Conservation (phyloP, 169 alveolate species). For the Cyclospora cayetanensis region DNA sequence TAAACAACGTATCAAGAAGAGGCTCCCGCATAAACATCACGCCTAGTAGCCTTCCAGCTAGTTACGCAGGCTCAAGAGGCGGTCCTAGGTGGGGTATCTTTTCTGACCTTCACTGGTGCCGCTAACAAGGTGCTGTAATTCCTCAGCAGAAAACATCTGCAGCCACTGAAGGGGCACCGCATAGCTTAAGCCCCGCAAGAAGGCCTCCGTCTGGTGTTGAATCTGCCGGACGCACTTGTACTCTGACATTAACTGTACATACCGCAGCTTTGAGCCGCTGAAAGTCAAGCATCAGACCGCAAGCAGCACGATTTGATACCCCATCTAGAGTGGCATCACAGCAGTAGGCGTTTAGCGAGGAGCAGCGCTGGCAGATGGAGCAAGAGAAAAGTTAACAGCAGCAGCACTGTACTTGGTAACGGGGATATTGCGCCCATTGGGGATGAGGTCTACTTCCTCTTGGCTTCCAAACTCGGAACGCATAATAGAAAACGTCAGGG, state of each 20-base stretch:
- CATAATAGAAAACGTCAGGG: conserved; percentile 78
- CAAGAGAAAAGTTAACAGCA: neutral
- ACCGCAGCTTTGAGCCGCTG: conserved; percentile 84
- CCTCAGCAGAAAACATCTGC: conserved; percentile 91
- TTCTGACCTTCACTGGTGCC: conserved; percentile 84
- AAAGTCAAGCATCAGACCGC: neutral
- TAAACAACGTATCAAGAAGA: neutral
- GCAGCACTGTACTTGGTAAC: conserved; percentile 77
- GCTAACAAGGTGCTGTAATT: conserved; percentile 93
- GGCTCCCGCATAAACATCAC: neutral
- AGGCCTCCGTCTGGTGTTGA: conserved; percentile 85
- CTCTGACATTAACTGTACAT: conserved; percentile 88
- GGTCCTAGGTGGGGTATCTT: too few species aligned
- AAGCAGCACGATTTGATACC: too few species aligned
- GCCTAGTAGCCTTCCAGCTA: neutral
- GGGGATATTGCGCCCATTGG: conserved; percentile 80
- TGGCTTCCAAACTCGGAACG: conserved; percentile 42
- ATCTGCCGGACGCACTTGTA: conserved; percentile 91
- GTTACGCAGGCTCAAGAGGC: neutral
- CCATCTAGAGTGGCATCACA: too few species aligned
- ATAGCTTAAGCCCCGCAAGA: conserved; percentile 91
- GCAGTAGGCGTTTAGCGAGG: too few species aligned
- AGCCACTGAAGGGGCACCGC: conserved; percentile 93
- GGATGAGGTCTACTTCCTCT: conserved; percentile 77
- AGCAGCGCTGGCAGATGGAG: too few species aligned